Evolutionary conservation across 1,284 basidiomycete species (phyloP).

Genomic region (Hemileia vastatrix): DNA sequence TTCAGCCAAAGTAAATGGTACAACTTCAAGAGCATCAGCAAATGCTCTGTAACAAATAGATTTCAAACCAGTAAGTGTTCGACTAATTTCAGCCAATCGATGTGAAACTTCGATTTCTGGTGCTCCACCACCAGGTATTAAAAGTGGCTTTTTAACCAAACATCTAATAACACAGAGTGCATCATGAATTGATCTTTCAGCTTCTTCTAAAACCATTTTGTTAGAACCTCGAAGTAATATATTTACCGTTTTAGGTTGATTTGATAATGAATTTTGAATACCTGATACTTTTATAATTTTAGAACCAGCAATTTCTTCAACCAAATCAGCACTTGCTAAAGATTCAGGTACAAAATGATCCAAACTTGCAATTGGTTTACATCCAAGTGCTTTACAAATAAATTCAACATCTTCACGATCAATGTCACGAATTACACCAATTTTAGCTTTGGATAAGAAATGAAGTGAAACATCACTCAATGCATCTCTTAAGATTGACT

Average conservation of each 20-base stretch:
- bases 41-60: conserved; percentile 92
- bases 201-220: no score
- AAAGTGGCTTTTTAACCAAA: conserved; percentile 73
- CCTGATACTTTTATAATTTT: conserved; percentile 40
- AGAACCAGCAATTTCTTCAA: conserved; percentile 42
- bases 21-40: conserved; percentile 77
- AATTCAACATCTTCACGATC: conserved; percentile 45
- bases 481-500: conserved; percentile 43
- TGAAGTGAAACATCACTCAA: conserved; percentile 44
- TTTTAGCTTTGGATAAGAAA: conserved; percentile 45
- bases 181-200: conserved; percentile 90
- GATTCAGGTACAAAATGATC: no score
- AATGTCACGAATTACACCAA: conserved; percentile 42
- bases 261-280: conserved; percentile 44
- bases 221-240: no score
- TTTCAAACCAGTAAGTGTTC: conserved; percentile 74
- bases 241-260: no score
- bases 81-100: conserved; percentile 73
- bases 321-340: conserved; percentile 40
- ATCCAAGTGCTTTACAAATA: conserved; percentile 38
- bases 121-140: conserved; percentile 90
- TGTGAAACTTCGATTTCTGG: conserved; percentile 81
- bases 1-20: conserved; percentile 86
- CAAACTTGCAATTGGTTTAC: conserved; percentile 44
- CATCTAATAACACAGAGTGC: conserved; percentile 94